phyloP scores from a whole-genome alignment of 2,329 filamentous ascomycete species.

The Daldinia eschscholtzii region DNA sequence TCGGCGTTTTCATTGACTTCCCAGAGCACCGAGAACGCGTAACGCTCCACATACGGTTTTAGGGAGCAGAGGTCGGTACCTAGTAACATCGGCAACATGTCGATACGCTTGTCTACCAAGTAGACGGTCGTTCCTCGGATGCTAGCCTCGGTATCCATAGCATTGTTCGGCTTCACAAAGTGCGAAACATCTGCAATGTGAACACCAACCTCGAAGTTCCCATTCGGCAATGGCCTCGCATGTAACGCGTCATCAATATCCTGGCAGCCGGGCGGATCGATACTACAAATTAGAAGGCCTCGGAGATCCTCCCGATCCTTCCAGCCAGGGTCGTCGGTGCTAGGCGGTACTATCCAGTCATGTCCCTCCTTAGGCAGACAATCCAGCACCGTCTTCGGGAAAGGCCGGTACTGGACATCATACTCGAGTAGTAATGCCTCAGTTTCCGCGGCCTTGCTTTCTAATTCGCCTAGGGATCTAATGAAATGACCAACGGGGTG shows the following conservation, averaged over 20 bases:
- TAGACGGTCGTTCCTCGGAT: conserved; percentile 97
- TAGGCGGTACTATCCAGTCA: conserved; percentile 90
- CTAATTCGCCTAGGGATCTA: conserved; percentile 89
- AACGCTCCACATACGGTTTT: conserved; percentile 97
- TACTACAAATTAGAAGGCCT: conserved; percentile 92
- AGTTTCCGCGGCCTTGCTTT: conserved; percentile 97
- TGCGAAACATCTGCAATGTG: conserved; percentile 99
- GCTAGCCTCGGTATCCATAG: conserved; percentile 96
- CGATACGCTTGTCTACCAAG: conserved; percentile 97
- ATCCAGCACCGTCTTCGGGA: conserved; percentile 94
- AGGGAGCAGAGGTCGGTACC: conserved; percentile 96
- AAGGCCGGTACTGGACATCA: conserved; percentile 97
- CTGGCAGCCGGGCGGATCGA: conserved; percentile 94
- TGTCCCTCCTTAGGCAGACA: conserved; percentile 93
- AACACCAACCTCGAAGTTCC: conserved; percentile 95
- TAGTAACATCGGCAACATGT: conserved; percentile 97
- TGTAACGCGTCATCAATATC: conserved; percentile 99
- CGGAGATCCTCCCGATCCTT: conserved; percentile 85
- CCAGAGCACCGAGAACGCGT: conserved; percentile 88
- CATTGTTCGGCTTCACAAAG: conserved; percentile 96
- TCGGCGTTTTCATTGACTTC: conserved; percentile 88
- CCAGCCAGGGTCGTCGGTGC: conserved; percentile 86
- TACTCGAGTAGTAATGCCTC: conserved; percentile 94
- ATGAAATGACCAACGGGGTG: conserved; percentile 96
- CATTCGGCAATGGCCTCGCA: conserved; percentile 85